Conservation (phyloP, 1,284 basidiomycete species). For the Farysia itapuensis region DNA sequence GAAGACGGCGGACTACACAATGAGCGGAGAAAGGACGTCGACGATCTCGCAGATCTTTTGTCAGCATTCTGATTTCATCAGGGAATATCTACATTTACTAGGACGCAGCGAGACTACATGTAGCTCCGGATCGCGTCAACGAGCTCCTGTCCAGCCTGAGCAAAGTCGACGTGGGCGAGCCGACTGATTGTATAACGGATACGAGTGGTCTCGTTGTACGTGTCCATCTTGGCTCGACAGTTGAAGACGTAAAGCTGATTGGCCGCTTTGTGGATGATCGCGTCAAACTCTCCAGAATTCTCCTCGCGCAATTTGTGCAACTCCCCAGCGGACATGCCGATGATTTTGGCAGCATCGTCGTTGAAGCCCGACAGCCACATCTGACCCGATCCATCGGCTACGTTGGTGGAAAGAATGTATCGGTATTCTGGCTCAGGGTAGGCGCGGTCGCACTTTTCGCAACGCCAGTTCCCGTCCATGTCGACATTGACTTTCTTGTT, state of each 20-base stretch:
- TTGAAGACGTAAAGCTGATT: slow-evolving; percentile 79
- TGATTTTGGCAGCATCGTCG: slow-evolving; percentile 77
- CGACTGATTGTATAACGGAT: slow-evolving; percentile 54
- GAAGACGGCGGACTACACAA: slow-evolving; percentile 25
- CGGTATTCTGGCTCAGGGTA: slow-evolving; percentile 77
- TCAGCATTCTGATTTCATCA: slow-evolving; percentile 48
- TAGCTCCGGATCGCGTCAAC: slow-evolving; percentile 46
- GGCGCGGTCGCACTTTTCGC: slow-evolving; percentile 86
- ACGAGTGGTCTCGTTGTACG: slow-evolving; percentile 51
- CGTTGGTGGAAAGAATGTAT: slow-evolving; percentile 88
- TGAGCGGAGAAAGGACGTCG: slow-evolving; percentile 50
- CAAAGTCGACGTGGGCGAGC: slow-evolving; percentile 43
- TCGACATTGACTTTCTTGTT: slow-evolving; percentile 86
- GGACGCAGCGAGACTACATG: slow-evolving; percentile 4
- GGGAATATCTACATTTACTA: not conserved
- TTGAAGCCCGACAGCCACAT: slow-evolving; percentile 96
- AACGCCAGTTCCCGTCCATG: slow-evolving; percentile 73
- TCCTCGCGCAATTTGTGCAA: slow-evolving; percentile 72
- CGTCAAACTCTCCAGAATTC: slow-evolving; percentile 69
- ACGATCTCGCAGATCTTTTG: slow-evolving; percentile 52
- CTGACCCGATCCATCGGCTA: slow-evolving; percentile 84
- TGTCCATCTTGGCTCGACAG: slow-evolving; percentile 74
- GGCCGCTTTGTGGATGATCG: slow-evolving; percentile 69
- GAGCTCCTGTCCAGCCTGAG: slow-evolving; percentile 51
- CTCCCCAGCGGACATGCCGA: slow-evolving; percentile 76